These are phyloP conservation scores for Monilinia laxa DNA, from an alignment of 2,329 filamentous ascomycete species.

Conservation along the genomic window DNA sequence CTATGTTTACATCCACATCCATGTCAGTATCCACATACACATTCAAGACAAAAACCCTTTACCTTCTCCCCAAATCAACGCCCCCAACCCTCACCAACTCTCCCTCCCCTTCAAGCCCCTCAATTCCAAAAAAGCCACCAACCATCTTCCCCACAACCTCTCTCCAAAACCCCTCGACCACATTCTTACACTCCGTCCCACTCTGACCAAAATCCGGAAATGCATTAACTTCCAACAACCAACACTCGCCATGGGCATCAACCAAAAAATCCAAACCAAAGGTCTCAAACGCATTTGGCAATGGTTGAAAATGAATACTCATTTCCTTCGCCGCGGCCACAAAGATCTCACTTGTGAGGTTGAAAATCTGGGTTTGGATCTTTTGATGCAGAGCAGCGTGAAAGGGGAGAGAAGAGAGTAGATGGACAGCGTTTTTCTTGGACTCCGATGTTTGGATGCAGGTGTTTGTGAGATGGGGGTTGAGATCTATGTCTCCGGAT, in stretches of 20 bases:
- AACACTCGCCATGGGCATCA: slow-evolving; percentile 57
- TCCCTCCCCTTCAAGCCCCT: slow-evolving; percentile 36
- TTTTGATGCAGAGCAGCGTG: slow-evolving; percentile 45
- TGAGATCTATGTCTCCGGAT: slow-evolving; percentile 50
- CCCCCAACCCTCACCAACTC: slow-evolving; percentile 52
- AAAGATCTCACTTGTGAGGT: slow-evolving; percentile 73
- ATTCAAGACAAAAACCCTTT: too few species aligned
- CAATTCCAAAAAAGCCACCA: slow-evolving; percentile 62
- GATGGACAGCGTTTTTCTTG: slow-evolving; percentile 64
- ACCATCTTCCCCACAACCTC: slow-evolving; percentile 69
- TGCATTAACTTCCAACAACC: slow-evolving; percentile 88
- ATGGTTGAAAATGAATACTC: slow-evolving; percentile 86
- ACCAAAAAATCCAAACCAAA: slow-evolving; percentile 92
- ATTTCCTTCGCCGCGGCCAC: slow-evolving; percentile 82
- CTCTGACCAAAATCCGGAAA: slow-evolving; percentile 97
- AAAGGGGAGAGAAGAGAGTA: slow-evolving; percentile 67
- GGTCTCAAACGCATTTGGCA: slow-evolving; percentile 86
- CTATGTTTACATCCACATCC: too few species aligned
- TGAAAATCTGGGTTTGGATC: slow-evolving; percentile 74
- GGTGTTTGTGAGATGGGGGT: slow-evolving; percentile 88
- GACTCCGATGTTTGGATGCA: slow-evolving; percentile 69
- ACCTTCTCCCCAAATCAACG: slow-evolving; percentile 24
- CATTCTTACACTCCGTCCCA: slow-evolving; percentile 66
- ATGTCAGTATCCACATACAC: too few species aligned
- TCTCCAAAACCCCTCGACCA: slow-evolving; percentile 76